Evolutionary conservation across 2,329 filamentous ascomycete species (phyloP), one percentile per base, ranked within the genome.

Genomic region (Neopestalotiopsis sp.): DNA sequence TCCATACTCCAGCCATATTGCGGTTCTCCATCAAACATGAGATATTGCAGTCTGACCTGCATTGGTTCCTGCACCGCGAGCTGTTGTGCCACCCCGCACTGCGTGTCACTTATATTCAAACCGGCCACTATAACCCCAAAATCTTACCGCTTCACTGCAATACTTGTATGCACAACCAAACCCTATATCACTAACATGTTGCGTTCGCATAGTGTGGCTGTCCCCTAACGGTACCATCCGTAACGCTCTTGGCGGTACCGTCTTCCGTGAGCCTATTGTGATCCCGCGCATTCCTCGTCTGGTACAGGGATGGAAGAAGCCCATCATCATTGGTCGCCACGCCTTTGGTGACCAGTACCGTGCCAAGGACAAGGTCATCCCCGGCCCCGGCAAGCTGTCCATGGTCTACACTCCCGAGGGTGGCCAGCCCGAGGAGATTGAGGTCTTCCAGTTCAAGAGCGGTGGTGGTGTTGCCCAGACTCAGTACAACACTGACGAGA

Each of bases 261-360:
- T 99, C 78, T 99, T 99, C 92, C 93, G 96, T 82, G 96, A 98
- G 84, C 96, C 96, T 76, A 99, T 99, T 77, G 94, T 99, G 79
- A 98, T 99, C 77, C 92, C 93, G 75, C 90, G 91, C 78, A 94
- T 99, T 73, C 96, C 96, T 69, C 93, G 95, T 77, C 91, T 99
- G 69, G 94, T 99, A 66, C 94, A 94, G 62, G 94, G 95, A 83
- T 99, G 96, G 96, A 95, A 97, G 88, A 95, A 98, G 86, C 94
- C 96, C 81, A 99, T 99, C 84, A 96, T 98, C 81, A 98, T 99
- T 81, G 96, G 96, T 75, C 94, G 96, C 82, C 96, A 99, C 84
- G 96, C 96, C 73, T 98, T 98, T 79, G 96, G 96, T 79, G 96
- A 98, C 85, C 96, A 99, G 85, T 99, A 99, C 88, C 92, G 95